Evolutionary conservation across 306 rosid genomes (phyloP), one percentile per base, ranked within the genome.

Genomic region (Cucumis sativus): DNA sequence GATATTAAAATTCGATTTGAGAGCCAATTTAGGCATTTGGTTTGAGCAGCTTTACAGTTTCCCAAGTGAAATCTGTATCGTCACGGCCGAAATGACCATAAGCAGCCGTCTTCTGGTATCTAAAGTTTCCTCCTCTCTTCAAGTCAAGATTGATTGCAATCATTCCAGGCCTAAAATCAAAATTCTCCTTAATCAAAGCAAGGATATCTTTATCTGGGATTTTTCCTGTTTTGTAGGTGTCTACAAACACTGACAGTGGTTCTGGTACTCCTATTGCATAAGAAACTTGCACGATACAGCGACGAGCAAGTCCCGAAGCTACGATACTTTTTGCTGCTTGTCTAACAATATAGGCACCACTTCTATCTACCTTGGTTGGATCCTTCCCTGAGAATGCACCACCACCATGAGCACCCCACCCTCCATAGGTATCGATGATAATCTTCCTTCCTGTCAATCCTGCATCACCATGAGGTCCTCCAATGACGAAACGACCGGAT

Each of bases 1-100:
- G 61, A 51, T 13, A 16, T 54, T 9, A 73, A 1, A 28, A 33
- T 17, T 52, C 4, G 37, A 33, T 33, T 33, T 28, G 1, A 28
- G 45, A 73, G 49, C 28, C 45, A 73, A 40, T 86, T 86, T 79
- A 89, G 81, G 94, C 96, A 58, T 84, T 89, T 41, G 78, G 82
- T 35, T 80, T 74, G 65, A 80, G 82, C 23, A 35, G 55, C 79
- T 80, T 80, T 18, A 80, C 74, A 61, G 78, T 80, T 41, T 80
- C 82, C 82, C 82, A 80, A 14, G 82, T 73, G 74, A 80, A 80
- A 74, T 80, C 79, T 11, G 77, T 43, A 49, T 79, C 82, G 2
- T 79, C 82, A 11, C 82, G 69, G 28, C 82, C 82, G 7, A 80
- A 62, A 80, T 73, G 82, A 39, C 79, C 79, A 23, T 80, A 80